Evolutionary conservation across 192 early-diverging fungal genomes (phyloP).

Genomic region (Coemansia sp.): DNA sequence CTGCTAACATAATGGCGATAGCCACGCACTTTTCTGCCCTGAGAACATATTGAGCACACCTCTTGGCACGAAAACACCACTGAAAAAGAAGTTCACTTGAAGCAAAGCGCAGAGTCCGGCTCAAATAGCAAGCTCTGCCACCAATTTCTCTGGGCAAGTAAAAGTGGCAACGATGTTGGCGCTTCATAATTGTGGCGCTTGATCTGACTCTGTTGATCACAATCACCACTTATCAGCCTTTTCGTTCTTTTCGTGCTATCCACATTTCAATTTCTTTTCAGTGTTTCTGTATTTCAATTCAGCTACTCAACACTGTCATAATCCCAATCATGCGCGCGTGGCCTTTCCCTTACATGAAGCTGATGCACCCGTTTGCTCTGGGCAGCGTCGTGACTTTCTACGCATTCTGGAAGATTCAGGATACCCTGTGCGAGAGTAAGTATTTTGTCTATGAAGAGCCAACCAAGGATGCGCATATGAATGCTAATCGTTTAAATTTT

Average conservation of each 20-base stretch:
- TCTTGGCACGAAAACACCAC: too few relatives aligned
- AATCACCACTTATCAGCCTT: slow-evolving; percentile 7
- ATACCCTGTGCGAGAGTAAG: slow-evolving; percentile 52
- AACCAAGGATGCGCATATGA: background rate
- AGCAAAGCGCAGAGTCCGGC: too few relatives aligned
- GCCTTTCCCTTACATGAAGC: slow-evolving; percentile 54
- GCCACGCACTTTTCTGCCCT: too few relatives aligned
- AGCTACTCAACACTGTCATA: background rate
- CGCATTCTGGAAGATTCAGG: slow-evolving; percentile 48
- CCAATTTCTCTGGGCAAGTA: too few relatives aligned
- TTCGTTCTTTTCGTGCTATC: background rate
- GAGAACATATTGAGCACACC: too few relatives aligned
- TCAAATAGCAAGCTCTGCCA: too few relatives aligned
- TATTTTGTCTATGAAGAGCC: background rate
- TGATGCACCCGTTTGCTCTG: slow-evolving; percentile 55
- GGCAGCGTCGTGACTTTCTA: slow-evolving; percentile 41
- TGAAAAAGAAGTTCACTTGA: too few relatives aligned
- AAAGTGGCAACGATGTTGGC: background rate
- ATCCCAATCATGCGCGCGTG: slow-evolving; percentile 46
- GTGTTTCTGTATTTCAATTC: slow-evolving; percentile 2
- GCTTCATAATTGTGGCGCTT: background rate
- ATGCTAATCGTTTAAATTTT: background rate
- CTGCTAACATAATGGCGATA: background rate
- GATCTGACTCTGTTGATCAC: background rate
- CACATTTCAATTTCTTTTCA: background rate